Percentiles rank a stretch among this genome's conserved stretches.
Evolutionary conservation across 164 flowering plant species (phyloP).

Genomic region (Protea cynaroides): DNA sequence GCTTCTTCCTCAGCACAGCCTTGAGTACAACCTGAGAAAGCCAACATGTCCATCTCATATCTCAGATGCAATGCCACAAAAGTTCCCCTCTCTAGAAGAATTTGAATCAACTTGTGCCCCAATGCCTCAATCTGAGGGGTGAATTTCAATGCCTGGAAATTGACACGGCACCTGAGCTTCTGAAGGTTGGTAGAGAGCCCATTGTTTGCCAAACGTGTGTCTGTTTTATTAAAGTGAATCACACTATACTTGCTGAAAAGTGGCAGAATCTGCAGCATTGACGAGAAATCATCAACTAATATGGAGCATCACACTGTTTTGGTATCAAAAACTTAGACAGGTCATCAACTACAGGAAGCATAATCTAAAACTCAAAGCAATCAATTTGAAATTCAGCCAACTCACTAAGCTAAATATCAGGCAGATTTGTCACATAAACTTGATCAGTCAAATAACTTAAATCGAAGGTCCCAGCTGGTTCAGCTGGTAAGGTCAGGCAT

Average conservation of each 20-base stretch:
- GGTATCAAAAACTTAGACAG: not conserved
- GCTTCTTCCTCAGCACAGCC: constrained; percentile 75
- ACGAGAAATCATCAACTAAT: not conserved
- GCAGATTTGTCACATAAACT: too few relatives aligned
- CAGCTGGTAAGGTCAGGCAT: too few relatives aligned
- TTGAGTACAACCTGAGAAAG: constrained; percentile 88
- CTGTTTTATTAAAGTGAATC: constrained; percentile 80
- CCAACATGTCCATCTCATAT: constrained; percentile 97
- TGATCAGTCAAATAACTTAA: too few relatives aligned
- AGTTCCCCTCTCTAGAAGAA: constrained; percentile 60
- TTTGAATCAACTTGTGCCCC: constrained; percentile 61
- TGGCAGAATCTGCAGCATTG: constrained; percentile 59
- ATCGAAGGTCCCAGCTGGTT: too few relatives aligned
- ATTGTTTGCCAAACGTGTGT: constrained; percentile 82
- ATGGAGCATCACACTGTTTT: not conserved
- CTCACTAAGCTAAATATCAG: too few relatives aligned
- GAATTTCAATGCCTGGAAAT: constrained; percentile 77
- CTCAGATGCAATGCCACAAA: constrained; percentile 82
- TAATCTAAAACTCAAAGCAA: too few relatives aligned
- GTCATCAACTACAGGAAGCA: not conserved
- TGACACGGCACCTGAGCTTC: constrained; percentile 81
- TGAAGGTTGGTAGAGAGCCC: constrained; percentile 63
- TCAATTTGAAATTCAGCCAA: too few relatives aligned
- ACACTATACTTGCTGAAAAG: constrained; percentile 57
- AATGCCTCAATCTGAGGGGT: constrained; percentile 67